phyloP scores from a whole-genome alignment of 163 green algal genomes.

The Prototheca cutis region DNA sequence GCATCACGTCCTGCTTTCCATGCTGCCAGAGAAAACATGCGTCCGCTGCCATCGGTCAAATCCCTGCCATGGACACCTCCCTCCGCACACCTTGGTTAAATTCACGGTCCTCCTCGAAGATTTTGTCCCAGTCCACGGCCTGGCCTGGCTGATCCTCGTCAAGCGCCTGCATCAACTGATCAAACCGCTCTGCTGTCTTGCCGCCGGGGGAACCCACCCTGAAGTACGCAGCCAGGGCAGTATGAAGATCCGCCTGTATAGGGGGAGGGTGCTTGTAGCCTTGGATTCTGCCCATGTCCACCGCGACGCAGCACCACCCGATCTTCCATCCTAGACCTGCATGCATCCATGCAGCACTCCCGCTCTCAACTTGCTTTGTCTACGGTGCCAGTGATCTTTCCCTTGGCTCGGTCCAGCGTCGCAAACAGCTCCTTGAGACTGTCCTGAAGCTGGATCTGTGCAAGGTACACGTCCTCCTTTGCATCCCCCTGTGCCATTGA shows the following conservation, averaged over 20 bases:
- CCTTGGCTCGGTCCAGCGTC: conserved; percentile 31
- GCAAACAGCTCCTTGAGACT: conserved; percentile 37
- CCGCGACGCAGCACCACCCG: too few relatives aligned
- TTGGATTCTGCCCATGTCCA: background rate
- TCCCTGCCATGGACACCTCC: too few relatives aligned
- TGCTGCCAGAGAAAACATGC: too few relatives aligned
- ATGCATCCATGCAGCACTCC: too few relatives aligned
- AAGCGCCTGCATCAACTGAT: conserved; percentile 43
- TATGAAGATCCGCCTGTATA: conserved; percentile 23
- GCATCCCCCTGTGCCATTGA: conserved; percentile 24
- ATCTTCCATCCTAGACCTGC: too few relatives aligned
- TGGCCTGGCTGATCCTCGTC: conserved; percentile 42
- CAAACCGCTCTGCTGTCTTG: conserved; percentile 40
- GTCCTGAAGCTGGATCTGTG: conserved; percentile 30
- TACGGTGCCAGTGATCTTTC: background rate
- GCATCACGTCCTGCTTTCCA: too few relatives aligned
- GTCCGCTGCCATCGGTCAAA: too few relatives aligned
- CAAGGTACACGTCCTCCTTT: conserved; percentile 45
- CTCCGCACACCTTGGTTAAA: conserved; percentile 42
- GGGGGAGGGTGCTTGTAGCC: background rate
- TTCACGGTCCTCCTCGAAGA: conserved; percentile 59
- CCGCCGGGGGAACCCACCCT: conserved; percentile 34
- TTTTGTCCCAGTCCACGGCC: conserved; percentile 31
- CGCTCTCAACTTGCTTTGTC: background rate
- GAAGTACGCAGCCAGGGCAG: conserved; percentile 40